Percentiles rank a stretch among this genome's conserved stretches.
phyloP scores from a whole-genome alignment of 495 filamentous ascomycete genomes.

The Podospora comata region DNA sequence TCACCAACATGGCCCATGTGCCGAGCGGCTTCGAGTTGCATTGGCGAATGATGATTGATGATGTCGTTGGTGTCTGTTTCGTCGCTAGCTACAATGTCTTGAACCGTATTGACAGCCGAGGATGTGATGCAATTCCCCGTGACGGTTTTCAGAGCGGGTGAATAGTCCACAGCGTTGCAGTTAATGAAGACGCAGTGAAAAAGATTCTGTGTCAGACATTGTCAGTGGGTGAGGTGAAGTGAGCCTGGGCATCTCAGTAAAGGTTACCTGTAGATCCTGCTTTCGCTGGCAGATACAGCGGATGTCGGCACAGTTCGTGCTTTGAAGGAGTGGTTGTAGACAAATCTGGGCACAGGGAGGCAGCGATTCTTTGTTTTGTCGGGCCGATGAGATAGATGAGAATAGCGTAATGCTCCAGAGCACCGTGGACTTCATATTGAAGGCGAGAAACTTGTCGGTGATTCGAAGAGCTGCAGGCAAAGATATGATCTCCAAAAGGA shows the following conservation, averaged over 20 bases:
- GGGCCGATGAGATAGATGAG: slow-evolving; percentile 15
- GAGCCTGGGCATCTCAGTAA: background rate
- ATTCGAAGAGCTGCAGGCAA: slow-evolving; percentile 25
- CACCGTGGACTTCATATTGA: slow-evolving; percentile 25
- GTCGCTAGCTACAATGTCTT: slow-evolving; percentile 35
- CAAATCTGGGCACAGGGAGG: slow-evolving; percentile 22
- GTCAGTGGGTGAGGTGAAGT: slow-evolving; percentile 1
- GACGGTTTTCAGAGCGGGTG: slow-evolving; percentile 20
- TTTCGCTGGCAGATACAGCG: slow-evolving; percentile 20
- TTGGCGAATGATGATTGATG: slow-evolving; percentile 17
- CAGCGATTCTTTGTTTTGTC: slow-evolving; percentile 11
- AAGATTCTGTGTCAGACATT: slow-evolving; percentile 15
- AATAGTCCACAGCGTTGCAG: slow-evolving; percentile 27
- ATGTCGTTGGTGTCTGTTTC: slow-evolving; percentile 33
- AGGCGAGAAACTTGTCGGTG: slow-evolving; percentile 6
- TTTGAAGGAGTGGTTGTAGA: slow-evolving; percentile 6
- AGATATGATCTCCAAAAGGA: slow-evolving; percentile 29
- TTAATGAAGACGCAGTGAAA: slow-evolving; percentile 27
- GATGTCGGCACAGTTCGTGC: slow-evolving; percentile 9
- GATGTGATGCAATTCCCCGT: slow-evolving; percentile 39
- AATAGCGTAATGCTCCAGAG: slow-evolving; percentile 25
- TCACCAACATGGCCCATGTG: slow-evolving; percentile 13
- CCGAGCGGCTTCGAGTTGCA: slow-evolving; percentile 19
- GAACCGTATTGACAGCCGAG: slow-evolving; percentile 23
- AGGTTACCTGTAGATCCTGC: slow-evolving; percentile 22